Conservation (phyloP, 805 yeast species). For the Teunomyces panamensis region DNA sequence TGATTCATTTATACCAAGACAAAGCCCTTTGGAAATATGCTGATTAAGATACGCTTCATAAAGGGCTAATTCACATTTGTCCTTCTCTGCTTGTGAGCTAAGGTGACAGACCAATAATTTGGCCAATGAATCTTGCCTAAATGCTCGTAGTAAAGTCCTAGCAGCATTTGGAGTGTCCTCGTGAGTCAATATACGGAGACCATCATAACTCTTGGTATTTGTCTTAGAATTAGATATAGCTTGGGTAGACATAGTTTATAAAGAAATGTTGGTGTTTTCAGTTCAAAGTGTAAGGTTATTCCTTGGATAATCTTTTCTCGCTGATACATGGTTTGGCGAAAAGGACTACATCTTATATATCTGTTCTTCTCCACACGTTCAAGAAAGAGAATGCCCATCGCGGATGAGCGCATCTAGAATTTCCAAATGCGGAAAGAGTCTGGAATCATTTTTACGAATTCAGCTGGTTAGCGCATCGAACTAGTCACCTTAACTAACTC, state of each 20-base stretch:
- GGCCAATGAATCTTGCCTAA: conserved; percentile 34
- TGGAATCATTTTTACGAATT: neutral
- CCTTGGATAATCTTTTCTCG: too few species aligned
- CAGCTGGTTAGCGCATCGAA: neutral
- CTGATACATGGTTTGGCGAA: too few species aligned
- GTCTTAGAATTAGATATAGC: neutral
- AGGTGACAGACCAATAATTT: conserved; percentile 26
- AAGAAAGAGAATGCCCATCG: neutral
- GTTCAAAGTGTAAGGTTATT: too few species aligned
- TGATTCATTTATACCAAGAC: conserved; percentile 48
- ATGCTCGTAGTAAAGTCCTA: conserved; percentile 33
- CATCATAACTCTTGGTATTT: conserved; percentile 6
- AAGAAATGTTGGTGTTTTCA: too few species aligned
- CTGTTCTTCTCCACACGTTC: neutral
- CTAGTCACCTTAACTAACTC: neutral
- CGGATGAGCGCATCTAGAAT: neutral
- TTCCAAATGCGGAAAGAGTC: neutral
- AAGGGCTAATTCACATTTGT: conserved; percentile 33
- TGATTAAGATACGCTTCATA: conserved; percentile 52
- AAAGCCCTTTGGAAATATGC: conserved; percentile 49
- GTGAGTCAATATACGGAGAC: conserved; percentile 6
- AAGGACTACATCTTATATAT: neutral
- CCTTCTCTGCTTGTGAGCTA: conserved; percentile 12
- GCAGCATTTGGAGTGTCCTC: conserved; percentile 36
- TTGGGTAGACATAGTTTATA: conserved; percentile 1